Evolutionary conservation across 2,329 filamentous ascomycete species (phyloP).

Genomic region (Parastagonospora avenae): DNA sequence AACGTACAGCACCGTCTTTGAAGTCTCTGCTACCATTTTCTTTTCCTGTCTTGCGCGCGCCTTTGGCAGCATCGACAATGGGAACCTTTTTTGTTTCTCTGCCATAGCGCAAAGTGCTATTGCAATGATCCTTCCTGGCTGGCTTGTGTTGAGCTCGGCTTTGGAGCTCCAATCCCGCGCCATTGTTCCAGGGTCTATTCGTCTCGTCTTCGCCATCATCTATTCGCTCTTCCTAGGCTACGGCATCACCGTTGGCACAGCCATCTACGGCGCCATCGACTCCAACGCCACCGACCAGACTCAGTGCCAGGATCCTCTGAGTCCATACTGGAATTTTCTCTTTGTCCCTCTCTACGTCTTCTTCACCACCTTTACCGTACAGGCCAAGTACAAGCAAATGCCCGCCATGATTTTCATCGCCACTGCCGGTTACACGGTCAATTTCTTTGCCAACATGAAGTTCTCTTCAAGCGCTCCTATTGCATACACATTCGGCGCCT

Average conservation of each 20-base stretch:
- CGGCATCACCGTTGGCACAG: slow-evolving; percentile 56
- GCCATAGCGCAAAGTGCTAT: slow-evolving; percentile 57
- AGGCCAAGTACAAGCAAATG: slow-evolving; percentile 77
- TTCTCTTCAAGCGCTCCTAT: slow-evolving; percentile 74
- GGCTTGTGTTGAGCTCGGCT: slow-evolving; percentile 52
- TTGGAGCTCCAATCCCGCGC: slow-evolving; percentile 54
- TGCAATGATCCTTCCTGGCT: slow-evolving; percentile 56
- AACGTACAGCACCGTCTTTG: slow-evolving; percentile 63
- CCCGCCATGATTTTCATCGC: slow-evolving; percentile 78
- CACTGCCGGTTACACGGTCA: slow-evolving; percentile 73
- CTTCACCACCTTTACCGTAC: slow-evolving; percentile 73
- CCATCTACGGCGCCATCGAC: slow-evolving; percentile 54
- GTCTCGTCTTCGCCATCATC: slow-evolving; percentile 58
- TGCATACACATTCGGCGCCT: slow-evolving; percentile 75
- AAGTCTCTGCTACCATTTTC: slow-evolving; percentile 53
- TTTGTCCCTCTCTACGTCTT: slow-evolving; percentile 78
- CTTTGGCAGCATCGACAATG: slow-evolving; percentile 52
- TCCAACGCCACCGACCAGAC: slow-evolving; percentile 50
- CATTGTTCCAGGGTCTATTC: slow-evolving; percentile 55
- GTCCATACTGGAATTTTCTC: slow-evolving; percentile 64
- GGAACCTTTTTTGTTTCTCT: slow-evolving; percentile 54
- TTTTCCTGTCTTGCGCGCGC: slow-evolving; percentile 55
- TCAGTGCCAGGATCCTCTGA: slow-evolving; percentile 52
- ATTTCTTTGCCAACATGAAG: slow-evolving; percentile 71
- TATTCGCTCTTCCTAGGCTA: slow-evolving; percentile 58